Evolutionary conservation across 805 yeast genomes (phyloP).

Genomic region (Brettanomyces custersianus): DNA sequence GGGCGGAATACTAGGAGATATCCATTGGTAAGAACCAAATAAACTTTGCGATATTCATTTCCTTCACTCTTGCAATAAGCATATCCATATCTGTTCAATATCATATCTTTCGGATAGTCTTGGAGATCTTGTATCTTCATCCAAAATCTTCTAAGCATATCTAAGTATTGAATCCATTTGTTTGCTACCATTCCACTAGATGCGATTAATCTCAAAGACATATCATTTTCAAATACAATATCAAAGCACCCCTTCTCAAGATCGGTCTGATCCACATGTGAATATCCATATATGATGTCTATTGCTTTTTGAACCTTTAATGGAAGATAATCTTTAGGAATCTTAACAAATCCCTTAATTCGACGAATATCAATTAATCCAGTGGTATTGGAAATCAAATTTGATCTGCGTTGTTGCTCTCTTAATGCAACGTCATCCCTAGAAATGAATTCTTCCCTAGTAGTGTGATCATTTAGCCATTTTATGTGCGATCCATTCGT

Average conservation of each 20-base stretch:
- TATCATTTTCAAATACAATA: constrained; percentile 40
- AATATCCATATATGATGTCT: constrained; percentile 22
- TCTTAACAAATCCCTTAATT: constrained; percentile 31
- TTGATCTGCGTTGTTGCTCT: constrained; percentile 56
- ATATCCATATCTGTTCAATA: too few species aligned
- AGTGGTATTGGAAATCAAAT: constrained; percentile 46
- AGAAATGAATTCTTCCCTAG: constrained; percentile 31
- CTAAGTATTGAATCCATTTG: neutral
- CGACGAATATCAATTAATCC: constrained; percentile 53
- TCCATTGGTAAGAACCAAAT: constrained; percentile 64
- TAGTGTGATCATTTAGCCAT: constrained; percentile 45
- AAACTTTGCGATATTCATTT: too few species aligned
- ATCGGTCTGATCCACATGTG: constrained; percentile 1
- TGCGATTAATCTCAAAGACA: constrained; percentile 45
- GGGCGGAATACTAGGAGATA: constrained; percentile 49
- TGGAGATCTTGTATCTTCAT: too few species aligned
- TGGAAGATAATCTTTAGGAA: constrained; percentile 20
- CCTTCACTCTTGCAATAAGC: too few species aligned
- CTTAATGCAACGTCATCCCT: constrained; percentile 52
- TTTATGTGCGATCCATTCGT: constrained; percentile 43
- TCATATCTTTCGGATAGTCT: too few species aligned
- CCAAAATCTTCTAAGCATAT: too few species aligned
- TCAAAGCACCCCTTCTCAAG: too few species aligned
- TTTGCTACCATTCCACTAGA: constrained; percentile 24
- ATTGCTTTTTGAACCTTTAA: constrained; percentile 22